These are phyloP conservation scores for Chrysochromulina parva DNA, from an alignment of 78 protist species.

Conservation along the genomic window DNA sequence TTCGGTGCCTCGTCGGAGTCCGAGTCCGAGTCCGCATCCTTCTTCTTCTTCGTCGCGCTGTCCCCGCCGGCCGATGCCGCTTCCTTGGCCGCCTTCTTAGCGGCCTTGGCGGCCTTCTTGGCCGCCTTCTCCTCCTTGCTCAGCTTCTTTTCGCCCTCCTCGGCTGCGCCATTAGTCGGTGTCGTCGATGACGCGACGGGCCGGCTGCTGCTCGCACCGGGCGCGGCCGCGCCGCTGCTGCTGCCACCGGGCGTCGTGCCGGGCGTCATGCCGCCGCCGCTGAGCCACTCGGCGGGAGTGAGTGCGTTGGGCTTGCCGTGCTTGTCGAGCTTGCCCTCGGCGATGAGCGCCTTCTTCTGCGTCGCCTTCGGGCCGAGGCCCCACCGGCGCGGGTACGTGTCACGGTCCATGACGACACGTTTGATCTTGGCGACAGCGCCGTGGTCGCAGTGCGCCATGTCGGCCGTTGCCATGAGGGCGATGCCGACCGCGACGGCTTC, in stretches of 20 bases:
- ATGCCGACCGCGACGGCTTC: slow-evolving; percentile 98
- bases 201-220: not conserved
- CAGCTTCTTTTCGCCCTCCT: not conserved
- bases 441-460: slow-evolving; percentile 92
- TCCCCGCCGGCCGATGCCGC: not conserved
- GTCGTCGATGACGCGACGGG: too few species aligned
- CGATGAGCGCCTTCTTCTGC: slow-evolving; percentile 90
- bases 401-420: slow-evolving; percentile 99
- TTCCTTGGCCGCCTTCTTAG: slow-evolving; percentile 27
- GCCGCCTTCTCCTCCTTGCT: slow-evolving; percentile 36
- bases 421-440: slow-evolving; percentile 99
- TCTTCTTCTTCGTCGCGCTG: slow-evolving; percentile 3
- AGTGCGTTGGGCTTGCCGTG: slow-evolving; percentile 92
- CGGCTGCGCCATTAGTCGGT: not conserved
- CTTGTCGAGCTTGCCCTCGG: slow-evolving; percentile 97
- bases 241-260: slow-evolving; percentile 32
- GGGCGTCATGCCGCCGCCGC: too few species aligned
- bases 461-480: slow-evolving; percentile 96
- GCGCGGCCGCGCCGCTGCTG: slow-evolving; percentile 51
- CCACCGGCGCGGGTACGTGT: slow-evolving; percentile 98
- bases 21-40: not conserved
- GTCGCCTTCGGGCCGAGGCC: slow-evolving; percentile 93
- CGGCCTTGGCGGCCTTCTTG: slow-evolving; percentile 30
- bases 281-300: slow-evolving; percentile 94
- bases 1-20: too few species aligned